Conservation (phyloP, 768 basidiomycete genomes). For the Glaciozyma antarctica region DNA sequence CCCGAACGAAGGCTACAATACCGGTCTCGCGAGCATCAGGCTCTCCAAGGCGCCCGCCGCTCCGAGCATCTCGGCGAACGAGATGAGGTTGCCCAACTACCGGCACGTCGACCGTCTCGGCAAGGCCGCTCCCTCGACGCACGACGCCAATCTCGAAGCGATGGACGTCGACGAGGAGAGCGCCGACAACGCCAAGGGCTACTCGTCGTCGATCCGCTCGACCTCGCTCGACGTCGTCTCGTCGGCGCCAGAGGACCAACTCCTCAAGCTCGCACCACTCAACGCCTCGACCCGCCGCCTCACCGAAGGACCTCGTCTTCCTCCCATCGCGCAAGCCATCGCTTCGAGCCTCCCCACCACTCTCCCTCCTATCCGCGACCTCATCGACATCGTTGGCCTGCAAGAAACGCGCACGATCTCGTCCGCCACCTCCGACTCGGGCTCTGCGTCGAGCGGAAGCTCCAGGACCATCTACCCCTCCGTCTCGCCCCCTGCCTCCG, state of each 20-base stretch:
- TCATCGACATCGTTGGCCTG: conserved; percentile 7
- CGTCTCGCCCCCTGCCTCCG: conserved; percentile 3
- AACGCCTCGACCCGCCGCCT: not conserved
- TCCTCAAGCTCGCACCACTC: conserved; percentile 12
- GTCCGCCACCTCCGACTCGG: not conserved
- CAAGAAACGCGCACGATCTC: not conserved
- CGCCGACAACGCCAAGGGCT: conserved; percentile 22
- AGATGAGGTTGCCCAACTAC: conserved; percentile 25
- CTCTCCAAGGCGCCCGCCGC: conserved; percentile 15
- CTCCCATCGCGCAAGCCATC: conserved; percentile 1
- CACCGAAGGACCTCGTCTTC: conserved; percentile 5
- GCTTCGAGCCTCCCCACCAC: not conserved
- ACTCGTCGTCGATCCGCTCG: conserved; percentile 12
- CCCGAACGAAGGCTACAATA: not conserved
- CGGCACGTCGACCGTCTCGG: conserved; percentile 20
- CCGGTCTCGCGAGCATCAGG: not conserved
- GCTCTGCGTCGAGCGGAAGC: not conserved
- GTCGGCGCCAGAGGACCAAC: not conserved
- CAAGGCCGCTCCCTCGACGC: conserved; percentile 14
- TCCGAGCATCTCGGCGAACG: conserved; percentile 19
- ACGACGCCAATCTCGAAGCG: not conserved
- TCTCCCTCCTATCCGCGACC: conserved; percentile 22
- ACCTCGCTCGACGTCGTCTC: not conserved
- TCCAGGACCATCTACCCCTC: conserved; percentile 22
- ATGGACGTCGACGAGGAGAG: not conserved